phyloP scores from a whole-genome alignment of 1,284 basidiomycete species.

The Pisolithus thermaeus region DNA sequence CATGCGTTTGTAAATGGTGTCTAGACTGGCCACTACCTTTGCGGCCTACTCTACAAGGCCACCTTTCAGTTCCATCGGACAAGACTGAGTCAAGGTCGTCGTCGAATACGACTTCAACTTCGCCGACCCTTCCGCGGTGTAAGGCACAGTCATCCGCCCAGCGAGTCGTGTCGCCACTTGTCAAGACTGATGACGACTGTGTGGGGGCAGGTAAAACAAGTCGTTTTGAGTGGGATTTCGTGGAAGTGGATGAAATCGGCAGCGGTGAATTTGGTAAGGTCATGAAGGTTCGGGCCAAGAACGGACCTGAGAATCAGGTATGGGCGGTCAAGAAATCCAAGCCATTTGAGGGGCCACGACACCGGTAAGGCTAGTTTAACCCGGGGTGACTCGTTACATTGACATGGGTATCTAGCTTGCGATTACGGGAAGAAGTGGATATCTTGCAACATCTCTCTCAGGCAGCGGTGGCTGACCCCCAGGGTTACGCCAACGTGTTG shows the following conservation, averaged over 20 bases:
- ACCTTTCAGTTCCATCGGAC: slow-evolving; percentile 33
- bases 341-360: slow-evolving; percentile 85
- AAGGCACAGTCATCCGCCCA: slow-evolving; percentile 18
- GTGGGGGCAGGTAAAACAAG: slow-evolving; percentile 35
- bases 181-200: slow-evolving; percentile 9
- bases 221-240: slow-evolving; percentile 74
- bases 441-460: slow-evolving; percentile 77
- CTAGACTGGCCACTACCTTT: slow-evolving; percentile 49
- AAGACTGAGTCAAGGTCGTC: slow-evolving; percentile 53
- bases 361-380: slow-evolving; percentile 57
- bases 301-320: slow-evolving; percentile 44
- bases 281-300: slow-evolving; percentile 79
- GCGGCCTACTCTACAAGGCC: slow-evolving; percentile 38
- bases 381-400: slow-evolving; percentile 10
- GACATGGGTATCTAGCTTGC: slow-evolving; percentile 47
- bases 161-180: slow-evolving; percentile 12
- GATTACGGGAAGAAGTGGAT: slow-evolving; percentile 94
- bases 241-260: slow-evolving; percentile 79
- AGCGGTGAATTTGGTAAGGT: slow-evolving; percentile 94
- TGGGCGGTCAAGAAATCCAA: slow-evolving; percentile 96
- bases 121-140: slow-evolving; percentile 27
- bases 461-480: slow-evolving; percentile 30
- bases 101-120: slow-evolving; percentile 41
- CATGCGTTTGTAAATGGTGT: neutral
- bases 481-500: slow-evolving; percentile 70